Evolutionary conservation across 1,139 yeast species (phyloP).

Genomic region (Candida tetrigidarum): DNA sequence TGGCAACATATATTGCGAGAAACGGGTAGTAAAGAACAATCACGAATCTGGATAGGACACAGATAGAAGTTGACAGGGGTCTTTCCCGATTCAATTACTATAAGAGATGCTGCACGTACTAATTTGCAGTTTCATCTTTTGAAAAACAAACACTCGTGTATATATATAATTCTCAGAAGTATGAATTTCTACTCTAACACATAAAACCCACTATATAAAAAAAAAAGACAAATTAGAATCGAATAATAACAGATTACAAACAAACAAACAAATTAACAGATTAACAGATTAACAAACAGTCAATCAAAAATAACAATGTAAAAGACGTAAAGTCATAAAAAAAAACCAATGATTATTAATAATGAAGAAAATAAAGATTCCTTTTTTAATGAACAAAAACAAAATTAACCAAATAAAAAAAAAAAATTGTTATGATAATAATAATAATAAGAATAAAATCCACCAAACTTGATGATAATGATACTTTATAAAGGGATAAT

Average conservation of each 20-base stretch:
- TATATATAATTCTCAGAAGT: slow-evolving; percentile 1
- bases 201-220: slow-evolving; percentile 6
- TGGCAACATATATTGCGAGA: too few relatives aligned
- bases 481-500: neutral
- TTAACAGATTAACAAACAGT: too few relatives aligned
- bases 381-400: slow-evolving; percentile 3
- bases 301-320: slow-evolving; percentile 4
- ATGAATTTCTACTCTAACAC: slow-evolving; percentile 5
- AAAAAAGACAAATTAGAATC: slow-evolving; percentile 3
- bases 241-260: slow-evolving; percentile 5
- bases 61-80: too few relatives aligned
- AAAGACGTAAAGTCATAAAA: slow-evolving; percentile 5
- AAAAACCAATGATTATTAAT: slow-evolving; percentile 2
- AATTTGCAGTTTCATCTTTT: neutral
- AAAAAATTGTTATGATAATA: neutral
- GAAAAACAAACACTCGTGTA: neutral
- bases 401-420: slow-evolving; percentile 1
- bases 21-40: too few relatives aligned
- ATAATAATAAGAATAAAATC: neutral
- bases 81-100: too few relatives aligned
- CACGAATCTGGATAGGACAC: too few relatives aligned
- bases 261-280: slow-evolving; percentile 2
- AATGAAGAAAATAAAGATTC: slow-evolving; percentile 5
- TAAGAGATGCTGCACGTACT: too few relatives aligned
- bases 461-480: slow-evolving; percentile 4